Evolutionary conservation across 768 basidiomycete species (phyloP).

Genomic region (Calocera viscosa): DNA sequence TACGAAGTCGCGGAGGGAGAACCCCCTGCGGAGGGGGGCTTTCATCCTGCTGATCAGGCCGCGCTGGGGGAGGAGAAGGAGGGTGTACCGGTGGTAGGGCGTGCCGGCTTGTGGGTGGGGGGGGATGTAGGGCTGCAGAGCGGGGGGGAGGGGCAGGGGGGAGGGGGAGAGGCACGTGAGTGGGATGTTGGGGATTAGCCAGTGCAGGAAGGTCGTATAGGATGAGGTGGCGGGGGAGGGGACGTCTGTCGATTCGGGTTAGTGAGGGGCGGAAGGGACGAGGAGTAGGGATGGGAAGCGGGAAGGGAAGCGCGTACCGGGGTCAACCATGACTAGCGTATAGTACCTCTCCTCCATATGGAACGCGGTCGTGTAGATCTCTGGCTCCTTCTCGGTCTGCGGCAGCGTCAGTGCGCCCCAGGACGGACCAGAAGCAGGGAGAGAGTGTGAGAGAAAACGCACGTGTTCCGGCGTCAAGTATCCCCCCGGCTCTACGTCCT

Average conservation of each 20-base stretch:
- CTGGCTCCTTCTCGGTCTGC: slow-evolving; percentile 54
- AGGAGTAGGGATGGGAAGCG: neutral
- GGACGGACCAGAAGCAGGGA: neutral
- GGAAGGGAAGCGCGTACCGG: slow-evolving; percentile 38
- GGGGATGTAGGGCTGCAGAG: slow-evolving; percentile 49
- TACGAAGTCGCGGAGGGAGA: slow-evolving; percentile 55
- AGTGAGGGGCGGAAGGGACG: slow-evolving; percentile 8
- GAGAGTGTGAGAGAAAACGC: slow-evolving; percentile 15
- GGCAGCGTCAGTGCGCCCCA: neutral
- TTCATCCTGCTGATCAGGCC: slow-evolving; percentile 26
- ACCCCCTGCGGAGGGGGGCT: slow-evolving; percentile 37
- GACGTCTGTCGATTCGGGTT: slow-evolving; percentile 42
- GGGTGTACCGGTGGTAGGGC: slow-evolving; percentile 77
- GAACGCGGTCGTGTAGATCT: slow-evolving; percentile 62
- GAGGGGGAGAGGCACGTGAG: slow-evolving; percentile 41
- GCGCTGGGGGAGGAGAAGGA: slow-evolving; percentile 63
- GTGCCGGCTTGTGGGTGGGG: slow-evolving; percentile 87
- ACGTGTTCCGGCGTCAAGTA: slow-evolving; percentile 61
- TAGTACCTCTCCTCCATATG: slow-evolving; percentile 70
- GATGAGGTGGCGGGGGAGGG: slow-evolving; percentile 56
- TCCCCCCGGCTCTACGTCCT: slow-evolving; percentile 54
- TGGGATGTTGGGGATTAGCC: slow-evolving; percentile 75
- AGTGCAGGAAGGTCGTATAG: slow-evolving; percentile 68
- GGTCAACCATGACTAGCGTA: slow-evolving; percentile 80
- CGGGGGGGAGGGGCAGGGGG: neutral